Evolutionary conservation across 768 basidiomycete genomes (phyloP), one percentile per base, ranked within the genome.

Genomic region (Boletus insuetus): DNA sequence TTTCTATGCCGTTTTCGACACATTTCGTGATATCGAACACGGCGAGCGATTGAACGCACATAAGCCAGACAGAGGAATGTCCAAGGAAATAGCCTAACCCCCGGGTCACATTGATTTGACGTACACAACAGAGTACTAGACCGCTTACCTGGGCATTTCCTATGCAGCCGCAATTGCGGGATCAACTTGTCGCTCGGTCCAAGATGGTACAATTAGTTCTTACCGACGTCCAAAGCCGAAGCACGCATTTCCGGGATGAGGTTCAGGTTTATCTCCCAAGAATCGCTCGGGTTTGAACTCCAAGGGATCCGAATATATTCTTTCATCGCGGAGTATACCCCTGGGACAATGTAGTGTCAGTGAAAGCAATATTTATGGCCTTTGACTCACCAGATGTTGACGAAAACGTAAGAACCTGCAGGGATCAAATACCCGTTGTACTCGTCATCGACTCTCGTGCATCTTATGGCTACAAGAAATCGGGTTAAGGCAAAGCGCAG

Each of bases 21-120:
- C 59, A 65, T 39, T 77, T 79, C 17, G 68, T 65, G 26, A 82
- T 72, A 20, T 79, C 62, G 40, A 82, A 79, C 11, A 70, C 73
- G 1, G 79, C 75, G 20, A 82, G 75, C 11, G 75, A 69, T 54
- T 63, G 72, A 0, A 71, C 69, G 6, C 61, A 54, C 49, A 53
- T 50, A 6, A 65, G 46, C 66, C 66, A 74, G 37, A 74, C 42
- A 1, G 64, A 49, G 2, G 61, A 54, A 35, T 68, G 61, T 4
- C 60, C 66, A 10, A 74, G 60, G 38, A 67, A 62, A 22, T 63
- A 49, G 2, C 72, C 71, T 67, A 49, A 19, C n/a, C 17, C 3
- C 31, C 9, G 12, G 22, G 26, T 35, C 24, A 48, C 1, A 26
- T 6, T 13, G 10, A 26, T n/a, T 20, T 24, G 3, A 11, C 16